These are phyloP conservation scores for Daphne laureola DNA, from an alignment of 441 rosid genomes.

Conservation along the genomic window DNA sequence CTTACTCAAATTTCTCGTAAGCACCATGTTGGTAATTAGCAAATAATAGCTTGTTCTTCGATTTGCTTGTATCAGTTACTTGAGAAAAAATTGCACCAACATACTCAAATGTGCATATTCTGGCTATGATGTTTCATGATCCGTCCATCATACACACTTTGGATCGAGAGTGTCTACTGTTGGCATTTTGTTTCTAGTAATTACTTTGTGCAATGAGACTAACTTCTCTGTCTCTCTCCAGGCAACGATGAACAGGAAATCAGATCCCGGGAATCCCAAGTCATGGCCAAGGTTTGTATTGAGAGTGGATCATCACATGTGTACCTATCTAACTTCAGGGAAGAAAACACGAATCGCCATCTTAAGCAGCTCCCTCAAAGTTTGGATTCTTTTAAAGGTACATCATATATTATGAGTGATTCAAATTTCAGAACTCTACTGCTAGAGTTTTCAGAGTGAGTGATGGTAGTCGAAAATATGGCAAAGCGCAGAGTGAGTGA, in stretches of 20 bases:
- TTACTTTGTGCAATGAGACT: neutral
- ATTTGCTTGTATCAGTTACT: too few relatives aligned
- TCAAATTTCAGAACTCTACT: constrained; percentile 4
- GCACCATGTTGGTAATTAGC: too few relatives aligned
- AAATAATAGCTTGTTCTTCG: too few relatives aligned
- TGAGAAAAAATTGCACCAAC: too few relatives aligned
- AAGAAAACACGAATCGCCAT: constrained; percentile 72
- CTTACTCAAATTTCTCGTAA: too few relatives aligned
- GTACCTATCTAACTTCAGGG: constrained; percentile 72
- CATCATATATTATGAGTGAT: constrained; percentile 1
- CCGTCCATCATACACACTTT: neutral
- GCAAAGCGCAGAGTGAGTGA: too few relatives aligned
- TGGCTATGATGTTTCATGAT: too few relatives aligned
- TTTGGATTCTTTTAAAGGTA: constrained; percentile 91
- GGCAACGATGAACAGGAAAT: constrained; percentile 60
- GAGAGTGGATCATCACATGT: constrained; percentile 82
- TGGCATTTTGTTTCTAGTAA: neutral
- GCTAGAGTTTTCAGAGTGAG: too few relatives aligned
- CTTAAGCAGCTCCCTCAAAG: constrained; percentile 90
- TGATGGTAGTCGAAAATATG: too few relatives aligned
- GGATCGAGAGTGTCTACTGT: constrained; percentile 4
- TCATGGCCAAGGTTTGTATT: constrained; percentile 82
- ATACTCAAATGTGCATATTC: too few relatives aligned
- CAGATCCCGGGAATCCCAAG: constrained; percentile 64
- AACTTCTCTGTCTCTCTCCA: constrained; percentile 12